Conservation (phyloP, 1,284 basidiomycete species). For the Marasmius oreades region DNA sequence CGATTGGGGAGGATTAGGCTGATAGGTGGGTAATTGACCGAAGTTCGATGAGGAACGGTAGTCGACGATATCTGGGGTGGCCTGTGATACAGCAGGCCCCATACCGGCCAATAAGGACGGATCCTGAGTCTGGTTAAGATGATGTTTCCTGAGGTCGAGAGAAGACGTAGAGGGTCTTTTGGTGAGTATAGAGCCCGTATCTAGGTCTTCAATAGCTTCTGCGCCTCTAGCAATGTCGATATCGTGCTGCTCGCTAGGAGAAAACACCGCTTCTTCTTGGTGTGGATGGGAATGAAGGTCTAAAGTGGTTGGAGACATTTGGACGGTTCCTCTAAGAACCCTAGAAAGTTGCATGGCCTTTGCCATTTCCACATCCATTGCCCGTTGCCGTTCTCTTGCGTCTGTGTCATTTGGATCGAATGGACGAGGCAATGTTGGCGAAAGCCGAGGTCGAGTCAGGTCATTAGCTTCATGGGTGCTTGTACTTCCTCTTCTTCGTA, state of each 20-base stretch:
- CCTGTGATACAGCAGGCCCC: conserved; percentile 16
- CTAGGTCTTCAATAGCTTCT: conserved; percentile 19
- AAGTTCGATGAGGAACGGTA: conserved; percentile 33
- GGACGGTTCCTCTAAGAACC: conserved; percentile 65
- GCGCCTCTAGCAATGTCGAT: conserved; percentile 37
- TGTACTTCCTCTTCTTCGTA: conserved; percentile 35
- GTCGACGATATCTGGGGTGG: conserved; percentile 20
- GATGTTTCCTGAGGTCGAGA: conserved; percentile 28
- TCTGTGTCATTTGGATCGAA: conserved; percentile 68
- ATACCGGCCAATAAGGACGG: conserved; percentile 38
- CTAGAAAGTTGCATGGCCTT: conserved; percentile 64
- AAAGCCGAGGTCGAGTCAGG: conserved; percentile 45
- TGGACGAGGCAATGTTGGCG: conserved; percentile 60
- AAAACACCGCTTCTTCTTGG: conserved; percentile 27
- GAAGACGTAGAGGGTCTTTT: conserved; percentile 20
- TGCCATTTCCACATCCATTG: conserved; percentile 84
- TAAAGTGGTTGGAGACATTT: conserved; percentile 26
- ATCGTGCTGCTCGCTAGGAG: conserved; percentile 42
- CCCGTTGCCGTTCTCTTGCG: conserved; percentile 73
- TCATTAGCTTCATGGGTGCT: conserved; percentile 44
- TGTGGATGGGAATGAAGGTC: conserved; percentile 24
- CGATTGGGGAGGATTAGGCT: conserved; percentile 38
- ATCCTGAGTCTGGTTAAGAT: conserved; percentile 44
- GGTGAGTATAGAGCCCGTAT: conserved; percentile 21
- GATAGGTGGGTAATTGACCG: conserved; percentile 34